Base-by-base conservation (phyloP, 1,139 yeast genomes). In the Taphrina deformans region DNA sequence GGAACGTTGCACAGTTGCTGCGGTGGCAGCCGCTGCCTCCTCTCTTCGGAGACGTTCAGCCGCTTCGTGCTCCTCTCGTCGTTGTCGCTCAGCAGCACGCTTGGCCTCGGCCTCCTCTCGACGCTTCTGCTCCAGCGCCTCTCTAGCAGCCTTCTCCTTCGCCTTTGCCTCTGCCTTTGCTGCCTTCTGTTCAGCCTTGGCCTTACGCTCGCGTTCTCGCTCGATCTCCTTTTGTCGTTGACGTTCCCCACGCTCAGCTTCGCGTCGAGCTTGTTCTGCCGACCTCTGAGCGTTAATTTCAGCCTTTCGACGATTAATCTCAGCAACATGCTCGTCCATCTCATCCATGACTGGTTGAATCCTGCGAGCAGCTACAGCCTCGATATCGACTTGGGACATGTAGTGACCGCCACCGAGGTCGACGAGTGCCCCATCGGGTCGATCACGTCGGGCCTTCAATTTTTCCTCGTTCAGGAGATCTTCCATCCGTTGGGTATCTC, bases 371-470 rank as follows among this genome's bases (percentile, higher is more conserved):
- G 65, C 65, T 7, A 61, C 52, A 4, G 65, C 65, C 38, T 61
- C 65, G 16, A 61, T 52, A 38, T 61, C 65, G 45, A 55, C 59
- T 18, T 52, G 65, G 12, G 65, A 52, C 65, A 61, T 61, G 46
- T 23, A 52, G 24, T 61, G 58, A 7, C 65, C 65, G 18, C 58
- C 58, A 33, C 65, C 65, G 27, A 61, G 33, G 24, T 61, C 65
- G n/a, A 61, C 59, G 31, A 24, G 55, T 10, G 56, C 56, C 7
- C 56, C 51, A 23, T 27, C 45, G 5, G 33, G 24, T 3, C 38
- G 38, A 21, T 26, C 56, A 21, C 46, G 33, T 5, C 63, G 51
- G 14, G 48, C 55, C 50, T 29, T 38, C 38, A 59, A 14, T 23
- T 59, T 59, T 14, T 59, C 44, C 21, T 48, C 63, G 16, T 59